phyloP scores from a whole-genome alignment of 768 basidiomycete genomes.

The Kwoniella newhampshirensis region DNA sequence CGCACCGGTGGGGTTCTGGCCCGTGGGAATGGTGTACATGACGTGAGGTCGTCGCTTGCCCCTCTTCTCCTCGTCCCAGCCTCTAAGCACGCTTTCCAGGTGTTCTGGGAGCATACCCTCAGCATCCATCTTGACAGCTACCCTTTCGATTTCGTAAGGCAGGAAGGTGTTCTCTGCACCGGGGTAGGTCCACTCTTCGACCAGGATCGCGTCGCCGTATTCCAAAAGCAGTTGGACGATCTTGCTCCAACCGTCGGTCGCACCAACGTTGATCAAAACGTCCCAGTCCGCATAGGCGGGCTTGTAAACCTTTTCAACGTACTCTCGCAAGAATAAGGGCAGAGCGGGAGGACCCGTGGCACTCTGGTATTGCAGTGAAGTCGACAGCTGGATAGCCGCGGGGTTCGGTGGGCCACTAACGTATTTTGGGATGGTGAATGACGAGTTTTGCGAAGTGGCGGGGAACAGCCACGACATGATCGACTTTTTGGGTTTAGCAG shows the following conservation, averaged over 20 bases:
- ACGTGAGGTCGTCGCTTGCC: constrained; percentile 61
- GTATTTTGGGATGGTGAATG: constrained; percentile 66
- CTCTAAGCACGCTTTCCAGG: constrained; percentile 62
- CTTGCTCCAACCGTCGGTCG: constrained; percentile 61
- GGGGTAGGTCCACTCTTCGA: constrained; percentile 68
- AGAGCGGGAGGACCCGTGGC: constrained; percentile 64
- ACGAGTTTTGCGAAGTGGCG: constrained; percentile 56
- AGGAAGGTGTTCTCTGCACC: constrained; percentile 56
- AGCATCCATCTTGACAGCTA: constrained; percentile 65
- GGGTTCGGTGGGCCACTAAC: constrained; percentile 55
- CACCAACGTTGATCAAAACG: constrained; percentile 56
- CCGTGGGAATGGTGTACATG: constrained; percentile 64
- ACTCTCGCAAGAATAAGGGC: constrained; percentile 62
- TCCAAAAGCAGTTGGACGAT: constrained; percentile 61
- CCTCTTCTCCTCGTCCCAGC: constrained; percentile 65
- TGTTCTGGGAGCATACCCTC: constrained; percentile 67
- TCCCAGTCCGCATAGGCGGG: constrained; percentile 64
- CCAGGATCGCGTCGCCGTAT: constrained; percentile 54
- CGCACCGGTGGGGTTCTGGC: constrained; percentile 80
- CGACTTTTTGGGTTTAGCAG: constrained; percentile 33
- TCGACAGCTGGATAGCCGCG: constrained; percentile 62
- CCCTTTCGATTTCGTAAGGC: constrained; percentile 32
- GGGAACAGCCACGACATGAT: constrained; percentile 49
- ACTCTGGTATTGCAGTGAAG: constrained; percentile 68
- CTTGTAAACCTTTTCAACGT: constrained; percentile 58